Conservation (phyloP, 2,329 filamentous ascomycete species). For the Phaeosphaeria sp. region DNA sequence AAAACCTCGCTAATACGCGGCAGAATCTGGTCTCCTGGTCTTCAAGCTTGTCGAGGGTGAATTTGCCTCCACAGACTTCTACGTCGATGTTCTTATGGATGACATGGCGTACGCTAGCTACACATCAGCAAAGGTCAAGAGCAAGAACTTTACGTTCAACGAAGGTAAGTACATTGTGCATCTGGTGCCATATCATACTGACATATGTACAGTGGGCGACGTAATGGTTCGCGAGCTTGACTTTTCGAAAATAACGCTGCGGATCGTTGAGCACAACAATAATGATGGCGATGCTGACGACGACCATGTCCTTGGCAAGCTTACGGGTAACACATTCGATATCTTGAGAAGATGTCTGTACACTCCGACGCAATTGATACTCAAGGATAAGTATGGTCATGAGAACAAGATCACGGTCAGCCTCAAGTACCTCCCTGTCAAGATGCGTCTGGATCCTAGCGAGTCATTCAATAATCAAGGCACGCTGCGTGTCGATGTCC, state of each 20-base stretch:
- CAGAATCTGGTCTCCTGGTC: constrained; percentile 88
- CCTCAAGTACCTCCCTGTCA: constrained; percentile 91
- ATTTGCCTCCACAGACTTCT: constrained; percentile 75
- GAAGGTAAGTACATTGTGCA: constrained; percentile 65
- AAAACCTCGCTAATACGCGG: constrained; percentile 41
- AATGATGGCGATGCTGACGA: constrained; percentile 71
- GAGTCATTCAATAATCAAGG: constrained; percentile 99
- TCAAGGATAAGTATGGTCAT: constrained; percentile 79
- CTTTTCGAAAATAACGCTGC: constrained; percentile 89
- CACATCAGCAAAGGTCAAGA: constrained; percentile 76
- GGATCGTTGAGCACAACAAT: constrained; percentile 81
- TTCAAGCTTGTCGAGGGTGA: constrained; percentile 94
- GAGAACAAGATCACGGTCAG: constrained; percentile 85
- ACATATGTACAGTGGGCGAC: constrained; percentile 70
- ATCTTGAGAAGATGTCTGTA: constrained; percentile 91
- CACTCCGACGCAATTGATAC: constrained; percentile 81
- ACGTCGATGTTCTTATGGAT: constrained; percentile 89
- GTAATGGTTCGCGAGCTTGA: constrained; percentile 97
- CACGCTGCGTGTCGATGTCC: constrained; percentile 87
- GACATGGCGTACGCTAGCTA: constrained; percentile 94
- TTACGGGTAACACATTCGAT: constrained; percentile 84
- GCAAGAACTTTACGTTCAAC: constrained; percentile 75
- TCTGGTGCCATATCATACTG: constrained; percentile 17
- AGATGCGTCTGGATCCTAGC: constrained; percentile 91
- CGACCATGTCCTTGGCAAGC: constrained; percentile 78